Base-by-base conservation (phyloP, 2,329 filamentous ascomycete species). In the Cladosporium sp. region DNA sequence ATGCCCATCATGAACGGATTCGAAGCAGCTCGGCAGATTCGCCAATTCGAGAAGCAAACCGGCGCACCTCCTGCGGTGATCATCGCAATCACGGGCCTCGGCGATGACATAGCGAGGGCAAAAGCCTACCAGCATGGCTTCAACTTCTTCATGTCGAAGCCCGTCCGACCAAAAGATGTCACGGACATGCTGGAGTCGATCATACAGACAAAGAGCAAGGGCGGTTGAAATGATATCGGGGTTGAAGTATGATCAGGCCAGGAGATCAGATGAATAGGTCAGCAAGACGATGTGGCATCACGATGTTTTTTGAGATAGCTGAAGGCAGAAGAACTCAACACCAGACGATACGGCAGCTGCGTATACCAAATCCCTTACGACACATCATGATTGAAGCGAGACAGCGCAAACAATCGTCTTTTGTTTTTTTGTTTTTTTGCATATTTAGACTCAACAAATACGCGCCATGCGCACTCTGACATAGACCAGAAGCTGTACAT, bases 121-220 rank as follows among this genome's bases (percentile, higher is more conserved):
- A 71, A 73, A 56, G 74, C 74, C 16, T 74, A 73, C 57, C 66
- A 63, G 14, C 68, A 67, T 60, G 74, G 74, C 5, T 68, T 75
- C 10, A 70, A 75, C 65, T 48, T 73, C 51, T 75, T 72, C 49
- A 30, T 75, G 43, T 74, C 72, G 16, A 75, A 75, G 59, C 73
- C 73, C 1, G 71, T 75, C 1, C 51, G 53, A 14, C 76, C 81
- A 64, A 77, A 76, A 67, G 77, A 79, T 64, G 71, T 81, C 21
- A 77, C 74, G 7, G 46, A 61, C 32, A 51, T 61, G 43, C 58
- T 61, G 4, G 30, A 53, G n/a, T 61, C 58, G 3, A 61, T 61
- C 6, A 18, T 53, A 8, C 23, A 58, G 21, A 23, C 34, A 2
- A 58, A n/a, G 21, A 46, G n/a, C 23, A 14, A n/a, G 26, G 8